A percentile compares a stretch with the other conserved stretches of the same genome.
These are phyloP conservation scores for Lignosus rhinocerotis DNA, from an alignment of 1,284 basidiomycete genomes.

Conservation along the genomic window DNA sequence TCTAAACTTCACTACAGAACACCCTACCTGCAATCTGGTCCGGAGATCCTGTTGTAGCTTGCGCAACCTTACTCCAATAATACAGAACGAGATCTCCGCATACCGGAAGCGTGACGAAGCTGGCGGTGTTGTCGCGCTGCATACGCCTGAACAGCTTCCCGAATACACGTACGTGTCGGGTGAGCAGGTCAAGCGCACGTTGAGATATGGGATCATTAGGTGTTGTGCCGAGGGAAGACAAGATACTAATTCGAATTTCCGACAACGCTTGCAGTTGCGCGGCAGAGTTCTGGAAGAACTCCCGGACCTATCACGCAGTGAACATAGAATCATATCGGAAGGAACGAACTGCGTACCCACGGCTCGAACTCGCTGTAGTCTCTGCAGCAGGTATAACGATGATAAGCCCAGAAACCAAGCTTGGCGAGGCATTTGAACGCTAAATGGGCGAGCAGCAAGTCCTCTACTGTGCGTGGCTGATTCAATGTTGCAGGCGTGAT, in stretches of 20 bases:
- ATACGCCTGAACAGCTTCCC: constrained; percentile 78
- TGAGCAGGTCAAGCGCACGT: constrained; percentile 54
- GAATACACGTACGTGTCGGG: constrained; percentile 65
- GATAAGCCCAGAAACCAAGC: constrained; percentile 71
- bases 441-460: constrained; percentile 63
- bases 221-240: constrained; percentile 35
- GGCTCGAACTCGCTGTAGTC: constrained; percentile 44
- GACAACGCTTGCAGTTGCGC: constrained; percentile 54
- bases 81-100: constrained; percentile 70
- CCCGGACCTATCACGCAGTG: constrained; percentile 45
- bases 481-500: constrained; percentile 40
- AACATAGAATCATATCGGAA: neutral
- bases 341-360: constrained; percentile 48
- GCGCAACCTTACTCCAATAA: constrained; percentile 76
- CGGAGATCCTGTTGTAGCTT: constrained; percentile 56
- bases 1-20: neutral
- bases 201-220: constrained; percentile 32
- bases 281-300: constrained; percentile 61
- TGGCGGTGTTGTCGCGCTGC: constrained; percentile 58
- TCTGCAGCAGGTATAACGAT: constrained; percentile 45
- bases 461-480: constrained; percentile 42
- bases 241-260: constrained; percentile 45
- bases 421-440: constrained; percentile 70
- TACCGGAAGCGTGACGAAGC: constrained; percentile 63
- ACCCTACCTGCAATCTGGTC: constrained; percentile 57